phyloP scores from a whole-genome alignment of 2,329 filamentous ascomycete genomes.

The Talaromyces funiculosus region DNA sequence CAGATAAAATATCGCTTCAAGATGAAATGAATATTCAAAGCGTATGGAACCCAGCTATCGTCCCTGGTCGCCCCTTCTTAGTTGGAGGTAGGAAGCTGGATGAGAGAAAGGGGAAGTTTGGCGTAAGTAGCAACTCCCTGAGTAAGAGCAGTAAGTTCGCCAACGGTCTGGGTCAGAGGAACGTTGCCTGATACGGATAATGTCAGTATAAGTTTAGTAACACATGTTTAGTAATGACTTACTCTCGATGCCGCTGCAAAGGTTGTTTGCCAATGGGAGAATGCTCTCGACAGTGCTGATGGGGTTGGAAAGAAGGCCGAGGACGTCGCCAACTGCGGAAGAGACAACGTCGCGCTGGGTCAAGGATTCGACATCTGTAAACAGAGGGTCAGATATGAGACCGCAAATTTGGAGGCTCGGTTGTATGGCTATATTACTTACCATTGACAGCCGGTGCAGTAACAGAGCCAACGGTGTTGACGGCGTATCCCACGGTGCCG shows the following conservation, averaged over 20 bases:
- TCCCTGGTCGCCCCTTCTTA: neutral
- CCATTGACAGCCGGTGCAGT: slow-evolving; percentile 1
- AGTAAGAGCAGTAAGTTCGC: slow-evolving; percentile 10
- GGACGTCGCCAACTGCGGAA: neutral
- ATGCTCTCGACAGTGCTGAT: slow-evolving; percentile 3
- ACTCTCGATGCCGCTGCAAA: slow-evolving; percentile 12
- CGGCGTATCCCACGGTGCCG: neutral
- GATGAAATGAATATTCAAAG: neutral
- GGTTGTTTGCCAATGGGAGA: slow-evolving; percentile 8
- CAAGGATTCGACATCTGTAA: neutral
- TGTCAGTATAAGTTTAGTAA: neutral
- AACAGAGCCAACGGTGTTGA: slow-evolving; percentile 5
- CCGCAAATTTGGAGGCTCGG: too few species aligned
- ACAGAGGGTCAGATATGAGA: too few species aligned
- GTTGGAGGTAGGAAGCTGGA: slow-evolving; percentile 2
- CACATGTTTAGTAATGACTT: neutral
- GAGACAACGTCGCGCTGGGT: slow-evolving; percentile 10
- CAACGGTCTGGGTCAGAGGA: slow-evolving; percentile 5
- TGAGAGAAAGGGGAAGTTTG: slow-evolving; percentile 7
- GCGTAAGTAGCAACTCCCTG: slow-evolving; percentile 9
- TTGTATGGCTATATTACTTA: too few species aligned
- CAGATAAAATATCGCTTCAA: neutral
- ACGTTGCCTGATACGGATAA: slow-evolving; percentile 1
- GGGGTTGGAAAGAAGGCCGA: slow-evolving; percentile 8
- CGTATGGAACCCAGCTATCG: neutral